Percentiles rank a stretch among this genome's conserved stretches.
These are phyloP conservation scores for Flueggea neowawraea DNA, from an alignment of 441 rosid genomes.

Conservation along the genomic window DNA sequence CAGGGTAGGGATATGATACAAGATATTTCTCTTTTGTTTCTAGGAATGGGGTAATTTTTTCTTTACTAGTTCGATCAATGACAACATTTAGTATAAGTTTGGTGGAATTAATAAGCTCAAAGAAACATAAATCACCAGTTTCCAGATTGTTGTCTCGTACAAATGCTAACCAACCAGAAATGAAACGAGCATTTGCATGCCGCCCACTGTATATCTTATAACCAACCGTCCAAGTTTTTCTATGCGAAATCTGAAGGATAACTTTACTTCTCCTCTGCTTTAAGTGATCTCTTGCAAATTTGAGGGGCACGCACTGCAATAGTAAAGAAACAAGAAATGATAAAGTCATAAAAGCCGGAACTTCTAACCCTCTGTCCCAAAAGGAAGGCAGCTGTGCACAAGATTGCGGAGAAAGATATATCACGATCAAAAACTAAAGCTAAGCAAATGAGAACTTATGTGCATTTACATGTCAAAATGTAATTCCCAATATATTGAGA, in stretches of 20 bases:
- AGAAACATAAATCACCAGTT: constrained; percentile 26
- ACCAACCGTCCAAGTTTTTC: constrained; percentile 18
- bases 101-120: constrained; percentile 15
- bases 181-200: background rate
- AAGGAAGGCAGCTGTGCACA: too few relatives aligned
- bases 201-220: background rate
- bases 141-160: constrained; percentile 13
- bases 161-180: constrained; percentile 22
- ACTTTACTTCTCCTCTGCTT: too few relatives aligned
- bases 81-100: constrained; percentile 11
- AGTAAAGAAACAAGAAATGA: background rate
- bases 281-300: constrained; percentile 12
- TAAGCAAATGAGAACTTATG: too few relatives aligned
- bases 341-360: background rate
- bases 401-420: too few relatives aligned
- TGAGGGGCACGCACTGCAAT: constrained; percentile 8
- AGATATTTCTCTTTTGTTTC: too few relatives aligned
- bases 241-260: constrained; percentile 3
- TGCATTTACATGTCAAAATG: too few relatives aligned
- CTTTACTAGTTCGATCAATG: constrained; percentile 2
- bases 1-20: too few relatives aligned
- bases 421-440: too few relatives aligned
- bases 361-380: too few relatives aligned
- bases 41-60: too few relatives aligned
- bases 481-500: background rate